These are phyloP conservation scores for Viola pubescens DNA, from an alignment of 441 rosid genomes.

Conservation along the genomic window DNA sequence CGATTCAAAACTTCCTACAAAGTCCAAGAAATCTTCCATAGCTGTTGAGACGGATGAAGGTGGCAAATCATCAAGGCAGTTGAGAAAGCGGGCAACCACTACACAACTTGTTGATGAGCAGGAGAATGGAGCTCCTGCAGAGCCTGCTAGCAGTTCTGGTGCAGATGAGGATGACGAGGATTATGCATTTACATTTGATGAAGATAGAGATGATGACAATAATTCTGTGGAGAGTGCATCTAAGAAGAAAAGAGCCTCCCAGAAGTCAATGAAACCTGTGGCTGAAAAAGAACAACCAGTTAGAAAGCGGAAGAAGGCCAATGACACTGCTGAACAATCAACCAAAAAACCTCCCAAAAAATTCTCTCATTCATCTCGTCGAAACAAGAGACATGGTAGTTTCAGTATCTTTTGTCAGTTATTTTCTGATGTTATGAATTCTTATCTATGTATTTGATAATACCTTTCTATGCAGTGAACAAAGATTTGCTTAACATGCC, in stretches of 20 bases:
- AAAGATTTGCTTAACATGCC: slow-evolving; percentile 65
- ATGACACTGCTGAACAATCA: slow-evolving; percentile 31
- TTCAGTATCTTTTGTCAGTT: slow-evolving; percentile 10
- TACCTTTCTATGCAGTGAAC: slow-evolving; percentile 36
- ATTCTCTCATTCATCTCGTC: slow-evolving; percentile 68
- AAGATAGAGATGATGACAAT: slow-evolving; percentile 22
- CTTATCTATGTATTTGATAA: slow-evolving; percentile 4
- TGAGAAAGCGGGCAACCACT: slow-evolving; percentile 28
- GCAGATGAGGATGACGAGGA: slow-evolving; percentile 23
- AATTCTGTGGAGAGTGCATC: slow-evolving; percentile 21
- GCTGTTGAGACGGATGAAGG: slow-evolving; percentile 18
- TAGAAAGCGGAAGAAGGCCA: slow-evolving; percentile 37
- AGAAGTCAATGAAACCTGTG: slow-evolving; percentile 33
- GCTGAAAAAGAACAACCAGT: slow-evolving; percentile 25
- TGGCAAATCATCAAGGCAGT: slow-evolving; percentile 31
- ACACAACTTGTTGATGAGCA: slow-evolving; percentile 27
- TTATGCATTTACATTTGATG: slow-evolving; percentile 21
- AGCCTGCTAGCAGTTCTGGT: slow-evolving; percentile 27
- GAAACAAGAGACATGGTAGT: slow-evolving; percentile 53
- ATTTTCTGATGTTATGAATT: slow-evolving; percentile 1
- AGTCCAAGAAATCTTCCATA: slow-evolving; percentile 20
- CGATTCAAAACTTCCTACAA: slow-evolving; percentile 16
- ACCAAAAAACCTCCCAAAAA: slow-evolving; percentile 42
- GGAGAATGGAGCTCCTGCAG: slow-evolving; percentile 29
- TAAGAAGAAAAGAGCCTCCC: slow-evolving; percentile 26